Evolutionary conservation across 2,329 filamentous ascomycete species (phyloP), one percentile per base, ranked within the genome.

Genomic region (Diplocarpon mali): DNA sequence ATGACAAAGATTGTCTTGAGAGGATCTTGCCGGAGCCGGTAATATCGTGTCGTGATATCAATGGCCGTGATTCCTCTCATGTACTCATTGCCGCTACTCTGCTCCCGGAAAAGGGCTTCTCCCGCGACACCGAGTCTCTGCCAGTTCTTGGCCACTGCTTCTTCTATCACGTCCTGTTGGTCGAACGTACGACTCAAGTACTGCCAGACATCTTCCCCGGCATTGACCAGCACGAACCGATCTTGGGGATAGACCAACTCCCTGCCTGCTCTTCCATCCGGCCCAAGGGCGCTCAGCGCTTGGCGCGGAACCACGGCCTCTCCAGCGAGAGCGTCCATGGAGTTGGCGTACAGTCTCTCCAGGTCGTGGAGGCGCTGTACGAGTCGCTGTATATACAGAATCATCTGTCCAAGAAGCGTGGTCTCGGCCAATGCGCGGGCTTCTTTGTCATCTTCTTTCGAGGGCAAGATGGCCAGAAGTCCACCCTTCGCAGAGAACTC

Each of bases 401-500:
- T 68, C 67, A 71, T 71, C 58, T 79, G 75, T 10, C 76, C 76
- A 3, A 80, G 61, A 14, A 79, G 60, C 6, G 69, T 71, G 46
- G 69, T 69, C 51, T 71, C 70, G 14, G 69, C 72, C 15, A 65
- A 62, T 16, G 60, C 54, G 24, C 68, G 60, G 40, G 70, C 62
- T 11, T 62, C 57, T 13, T 54, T 53, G 5, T 62, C 59, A 24
- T 24, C 20, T 9, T 59, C 57, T 13, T 66, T 62, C 2, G 64
- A 63, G 0, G 75, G 76, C 1, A 80, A 65, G 7, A 78, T 61
- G 14, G 70, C 68, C 35, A 79, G 63, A 14, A 80, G 61, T 2
- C 76, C 76, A 13, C 76, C 76, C 30, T 72, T 70, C 20, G 68
- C 64, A 35, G 67, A 66, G 53, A 71, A 75, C 57, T 78, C 75